Base-by-base conservation (phyloP, 2,329 filamentous ascomycete genomes). In the Claviceps pazoutovae region DNA sequence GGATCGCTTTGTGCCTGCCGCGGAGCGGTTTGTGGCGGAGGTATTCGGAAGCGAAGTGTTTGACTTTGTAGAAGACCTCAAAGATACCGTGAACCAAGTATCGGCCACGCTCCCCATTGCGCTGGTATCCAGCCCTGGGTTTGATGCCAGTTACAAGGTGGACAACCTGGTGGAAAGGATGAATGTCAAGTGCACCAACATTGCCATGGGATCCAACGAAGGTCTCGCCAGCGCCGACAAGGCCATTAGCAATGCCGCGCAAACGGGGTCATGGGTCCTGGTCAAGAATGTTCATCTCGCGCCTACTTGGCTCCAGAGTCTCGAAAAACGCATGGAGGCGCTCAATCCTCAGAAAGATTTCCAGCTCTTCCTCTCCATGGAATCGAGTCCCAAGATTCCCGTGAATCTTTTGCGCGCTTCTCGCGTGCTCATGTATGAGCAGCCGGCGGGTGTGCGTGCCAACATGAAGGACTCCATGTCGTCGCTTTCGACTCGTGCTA, bases 261-360 rank as follows among this genome's bases (percentile, higher is more conserved):
- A 94, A 53, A 86, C 84, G 16, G 93, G 93, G 58, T 88, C 83
- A 26, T 98, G 93, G 93, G 94, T 98, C 9, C 78, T 98, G 55
- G 83, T 98, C 76, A 98, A 98, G 80, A 98, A 98, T 72, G 93
- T 98, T 19, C 93, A 98, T 68, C 78, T 98, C 56, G 89, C 91
- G 34, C 89, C 93, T 1, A 88, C 88, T 13, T 98, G 94, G 94
- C 74, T 98, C 36, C 91, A 97, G 69, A 95, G 89, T 62, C 78
- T 98, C 16, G 91, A 98, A 73, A 98, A 98, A 76, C 83, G 91
- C 45, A 86, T 98, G 71, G 89, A 95, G 59, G 88, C 88, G 11
- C 84, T 98, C 63, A 96, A 95, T 64, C 90, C 94, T 30, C 88
- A 97, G 68, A 76, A 82, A 39, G 86, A 95, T 64, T 98, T 98